Evolutionary conservation across 2,329 filamentous ascomycete genomes (phyloP).

Genomic region (Epichloe aotearoae): DNA sequence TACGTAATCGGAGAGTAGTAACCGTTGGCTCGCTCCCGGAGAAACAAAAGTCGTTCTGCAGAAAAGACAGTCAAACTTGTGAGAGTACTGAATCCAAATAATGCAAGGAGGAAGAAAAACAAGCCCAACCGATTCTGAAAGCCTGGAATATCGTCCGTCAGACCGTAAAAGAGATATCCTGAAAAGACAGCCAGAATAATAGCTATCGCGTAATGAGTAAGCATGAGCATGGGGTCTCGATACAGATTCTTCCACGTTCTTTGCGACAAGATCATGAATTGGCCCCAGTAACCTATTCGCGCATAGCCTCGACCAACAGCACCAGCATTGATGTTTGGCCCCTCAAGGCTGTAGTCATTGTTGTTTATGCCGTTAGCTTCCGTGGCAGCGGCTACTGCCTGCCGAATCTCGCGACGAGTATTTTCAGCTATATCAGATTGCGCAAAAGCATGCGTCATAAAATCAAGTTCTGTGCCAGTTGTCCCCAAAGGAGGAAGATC

Average conservation of each 20-base stretch:
- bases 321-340: conserved; percentile 37
- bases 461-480: conserved; percentile 65
- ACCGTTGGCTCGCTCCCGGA: conserved; percentile 87
- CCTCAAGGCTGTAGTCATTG: conserved; percentile 34
- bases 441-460: conserved; percentile 62
- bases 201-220: conserved; percentile 95
- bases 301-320: conserved; percentile 67
- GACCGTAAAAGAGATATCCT: conserved; percentile 88
- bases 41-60: conserved; percentile 77
- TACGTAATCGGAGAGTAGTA: conserved; percentile 94
- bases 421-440: conserved; percentile 63
- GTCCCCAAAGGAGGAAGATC: conserved; percentile 44
- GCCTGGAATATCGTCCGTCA: conserved; percentile 90
- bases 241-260: conserved; percentile 97
- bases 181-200: conserved; percentile 89
- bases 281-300: conserved; percentile 63
- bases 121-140: conserved; percentile 96
- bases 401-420: conserved; percentile 66
- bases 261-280: conserved; percentile 80
- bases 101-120: conserved; percentile 91
- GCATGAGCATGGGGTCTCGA: conserved; percentile 94
- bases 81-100: conserved; percentile 94
- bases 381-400: conserved; percentile 50
- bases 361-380: conserved; percentile 52
- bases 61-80: conserved; percentile 92